Conservation (phyloP, 495 filamentous ascomycete species). For the Neurospora sublineolata region DNA sequence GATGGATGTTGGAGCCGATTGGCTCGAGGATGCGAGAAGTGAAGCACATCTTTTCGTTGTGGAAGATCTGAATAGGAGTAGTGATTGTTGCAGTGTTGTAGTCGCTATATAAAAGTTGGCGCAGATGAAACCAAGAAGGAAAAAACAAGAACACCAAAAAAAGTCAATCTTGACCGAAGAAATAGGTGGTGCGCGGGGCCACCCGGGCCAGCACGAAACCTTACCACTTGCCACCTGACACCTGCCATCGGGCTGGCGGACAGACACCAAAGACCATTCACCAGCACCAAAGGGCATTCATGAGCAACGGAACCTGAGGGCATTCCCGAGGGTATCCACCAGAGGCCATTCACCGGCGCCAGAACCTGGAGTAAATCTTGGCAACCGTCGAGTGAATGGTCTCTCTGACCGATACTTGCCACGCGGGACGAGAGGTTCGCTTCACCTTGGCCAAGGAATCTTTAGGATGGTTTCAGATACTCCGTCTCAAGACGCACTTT, state of each 20-base stretch:
- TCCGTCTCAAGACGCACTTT: background rate
- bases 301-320: too few relatives aligned
- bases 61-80: background rate
- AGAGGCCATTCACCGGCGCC: background rate
- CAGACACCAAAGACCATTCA: background rate
- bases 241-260: background rate
- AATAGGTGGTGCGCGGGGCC: background rate
- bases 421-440: background rate
- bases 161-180: background rate
- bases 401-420: background rate
- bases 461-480: too few relatives aligned
- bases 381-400: background rate
- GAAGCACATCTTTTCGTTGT: background rate
- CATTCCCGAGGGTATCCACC: background rate
- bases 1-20: background rate
- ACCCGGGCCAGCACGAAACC: background rate
- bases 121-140: background rate
- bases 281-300: too few relatives aligned
- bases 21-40: background rate
- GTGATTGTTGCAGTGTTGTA: background rate
- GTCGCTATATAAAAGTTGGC: background rate
- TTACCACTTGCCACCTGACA: background rate
- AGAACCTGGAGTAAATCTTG: background rate
- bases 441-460: background rate
- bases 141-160: background rate